Conservation (phyloP, 192 early-diverging fungal genomes). For the Pilaira anomala region DNA sequence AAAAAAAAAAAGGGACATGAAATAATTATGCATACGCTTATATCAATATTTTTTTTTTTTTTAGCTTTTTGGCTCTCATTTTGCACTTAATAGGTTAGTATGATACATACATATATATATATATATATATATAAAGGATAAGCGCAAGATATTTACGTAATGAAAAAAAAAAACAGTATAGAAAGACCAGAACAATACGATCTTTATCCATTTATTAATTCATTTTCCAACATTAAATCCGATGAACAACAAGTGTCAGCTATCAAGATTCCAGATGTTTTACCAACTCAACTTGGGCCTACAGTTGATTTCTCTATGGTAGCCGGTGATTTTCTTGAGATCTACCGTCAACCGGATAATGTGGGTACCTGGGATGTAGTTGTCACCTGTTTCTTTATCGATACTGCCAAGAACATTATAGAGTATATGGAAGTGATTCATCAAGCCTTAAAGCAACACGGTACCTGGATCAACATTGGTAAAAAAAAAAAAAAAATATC, state of each 20-base stretch:
- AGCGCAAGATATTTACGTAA: background rate
- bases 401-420: slow-evolving; percentile 91
- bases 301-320: slow-evolving; percentile 91
- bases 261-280: slow-evolving; percentile 81
- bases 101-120: no score
- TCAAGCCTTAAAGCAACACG: slow-evolving; percentile 69
- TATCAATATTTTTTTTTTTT: slow-evolving; percentile 5
- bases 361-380: slow-evolving; percentile 78
- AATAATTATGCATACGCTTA: background rate
- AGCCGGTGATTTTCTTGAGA: slow-evolving; percentile 94
- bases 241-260: slow-evolving; percentile 60
- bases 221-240: slow-evolving; percentile 76
- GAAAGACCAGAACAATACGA: slow-evolving; percentile 57
- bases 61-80: slow-evolving; percentile 85
- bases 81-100: slow-evolving; percentile 79
- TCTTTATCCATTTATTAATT: slow-evolving; percentile 92
- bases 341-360: slow-evolving; percentile 65
- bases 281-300: slow-evolving; percentile 61
- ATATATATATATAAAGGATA: background rate
- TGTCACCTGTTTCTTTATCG: slow-evolving; percentile 96
- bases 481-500: slow-evolving; percentile 3
- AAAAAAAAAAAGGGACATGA: background rate
- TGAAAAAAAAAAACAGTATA: slow-evolving; percentile 10
- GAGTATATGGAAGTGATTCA: slow-evolving; percentile 85
- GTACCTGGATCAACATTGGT: slow-evolving; percentile 83